Evolutionary conservation across 129 eudicot genomes (phyloP).

Genomic region (Daucus carota): DH1_v3.0 NC_030382.2:43737001-43737500

Average conservation of each 20-base stretch:
- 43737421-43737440: not conserved
- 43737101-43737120: not conserved
- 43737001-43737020: not conserved
- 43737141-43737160: not conserved
- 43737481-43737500: conserved; percentile 60
- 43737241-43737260: not conserved
- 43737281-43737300: not conserved
- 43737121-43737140: not conserved
- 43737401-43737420: not conserved
- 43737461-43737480: conserved; percentile 29
- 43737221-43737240: conserved; percentile 10
- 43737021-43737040: not conserved
- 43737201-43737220: not conserved
- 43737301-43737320: not conserved
- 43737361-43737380: not conserved
- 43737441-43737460: not conserved
- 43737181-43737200: not conserved
- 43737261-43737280: not conserved
- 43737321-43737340: not conserved
- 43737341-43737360: not conserved
- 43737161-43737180: conserved; percentile 6
- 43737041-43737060: not conserved
- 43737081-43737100: not conserved
- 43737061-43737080: not conserved
- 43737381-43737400: not conserved